These are phyloP conservation scores for Retiboletus flavoniger DNA, from an alignment of 1,284 basidiomycete species.

Conservation along the genomic window DNA sequence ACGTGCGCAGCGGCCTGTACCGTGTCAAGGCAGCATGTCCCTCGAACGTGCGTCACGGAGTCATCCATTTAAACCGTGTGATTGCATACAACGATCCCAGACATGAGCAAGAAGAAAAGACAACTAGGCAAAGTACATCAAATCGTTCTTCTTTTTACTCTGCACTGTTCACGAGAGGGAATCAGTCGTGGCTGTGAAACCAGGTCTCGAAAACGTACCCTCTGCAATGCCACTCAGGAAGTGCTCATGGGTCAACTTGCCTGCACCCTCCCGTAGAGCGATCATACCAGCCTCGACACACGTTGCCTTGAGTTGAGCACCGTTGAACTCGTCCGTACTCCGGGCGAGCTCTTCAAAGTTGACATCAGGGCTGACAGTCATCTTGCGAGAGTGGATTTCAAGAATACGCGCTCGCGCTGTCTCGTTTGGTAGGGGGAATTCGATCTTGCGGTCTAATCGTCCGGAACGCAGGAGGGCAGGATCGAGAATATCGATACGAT, in stretches of 20 bases:
- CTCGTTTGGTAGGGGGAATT: slow-evolving; percentile 93
- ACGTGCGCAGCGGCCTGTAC: neutral
- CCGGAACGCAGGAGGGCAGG: slow-evolving; percentile 97
- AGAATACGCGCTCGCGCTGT: slow-evolving; percentile 95
- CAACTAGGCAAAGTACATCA: slow-evolving; percentile 80
- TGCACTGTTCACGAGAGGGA: slow-evolving; percentile 58
- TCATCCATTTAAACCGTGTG: neutral
- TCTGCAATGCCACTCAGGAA: slow-evolving; percentile 92
- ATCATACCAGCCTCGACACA: slow-evolving; percentile 99
- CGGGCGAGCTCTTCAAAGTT: slow-evolving; percentile 86
- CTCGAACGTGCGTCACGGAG: neutral
- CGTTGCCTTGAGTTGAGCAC: slow-evolving; percentile 93
- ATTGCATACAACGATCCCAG: slow-evolving; percentile 7
- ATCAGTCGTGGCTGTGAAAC: slow-evolving; percentile 20
- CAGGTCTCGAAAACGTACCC: slow-evolving; percentile 47
- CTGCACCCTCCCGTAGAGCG: slow-evolving; percentile 89
- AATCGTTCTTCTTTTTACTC: slow-evolving; percentile 95
- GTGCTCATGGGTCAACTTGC: slow-evolving; percentile 88
- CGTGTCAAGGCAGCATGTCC: neutral
- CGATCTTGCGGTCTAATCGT: slow-evolving; percentile 93
- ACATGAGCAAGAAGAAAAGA: neutral
- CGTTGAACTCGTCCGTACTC: slow-evolving; percentile 96
- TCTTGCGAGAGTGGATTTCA: slow-evolving; percentile 95
- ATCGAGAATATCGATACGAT: slow-evolving; percentile 98
- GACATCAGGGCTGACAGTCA: slow-evolving; percentile 84